These are phyloP conservation scores for Pichia sp. DNA, from an alignment of 1,139 yeast species.

Conservation along the genomic window DNA sequence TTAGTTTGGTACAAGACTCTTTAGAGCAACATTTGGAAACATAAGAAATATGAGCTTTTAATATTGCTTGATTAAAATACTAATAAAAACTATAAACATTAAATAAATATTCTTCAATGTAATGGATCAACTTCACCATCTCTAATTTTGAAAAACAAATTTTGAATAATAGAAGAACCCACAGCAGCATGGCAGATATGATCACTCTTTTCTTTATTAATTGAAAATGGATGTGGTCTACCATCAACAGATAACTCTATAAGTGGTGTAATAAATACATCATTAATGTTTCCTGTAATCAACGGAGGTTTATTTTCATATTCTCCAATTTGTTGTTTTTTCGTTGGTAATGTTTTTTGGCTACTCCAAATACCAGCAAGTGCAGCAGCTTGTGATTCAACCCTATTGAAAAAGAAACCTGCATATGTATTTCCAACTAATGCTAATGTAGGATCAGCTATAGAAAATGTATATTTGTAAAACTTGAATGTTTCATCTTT, in stretches of 20 bases:
- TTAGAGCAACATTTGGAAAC: no score
- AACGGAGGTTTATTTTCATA: conserved; percentile 11
- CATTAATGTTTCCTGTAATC: conserved; percentile 4
- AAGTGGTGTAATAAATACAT: conserved; percentile 17
- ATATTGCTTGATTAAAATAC: not conserved
- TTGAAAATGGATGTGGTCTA: conserved; percentile 20
- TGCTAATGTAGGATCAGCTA: conserved; percentile 40
- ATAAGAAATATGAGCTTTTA: no score
- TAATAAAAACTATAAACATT: not conserved
- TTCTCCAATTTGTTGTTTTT: conserved; percentile 21
- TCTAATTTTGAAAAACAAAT: conserved; percentile 15
- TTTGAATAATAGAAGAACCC: conserved; percentile 11
- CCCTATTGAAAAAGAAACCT: conserved; percentile 37
- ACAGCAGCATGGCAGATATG: conserved; percentile 12
- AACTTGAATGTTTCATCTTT: conserved; percentile 28
- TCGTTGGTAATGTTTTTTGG: conserved; percentile 21
- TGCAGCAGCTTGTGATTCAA: conserved; percentile 41
- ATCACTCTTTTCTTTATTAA: conserved; percentile 15
- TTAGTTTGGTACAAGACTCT: no score
- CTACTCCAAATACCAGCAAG: conserved; percentile 42
- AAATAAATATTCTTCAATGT: no score
- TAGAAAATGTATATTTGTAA: conserved; percentile 36
- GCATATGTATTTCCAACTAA: conserved; percentile 39
- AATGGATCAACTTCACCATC: conserved; percentile 15
- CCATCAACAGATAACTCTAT: conserved; percentile 11